A percentile compares a stretch with the other conserved stretches of the same genome.
Conservation (phyloP, 1,139 yeast genomes). For the Geotrichum klebahnii region DNA sequence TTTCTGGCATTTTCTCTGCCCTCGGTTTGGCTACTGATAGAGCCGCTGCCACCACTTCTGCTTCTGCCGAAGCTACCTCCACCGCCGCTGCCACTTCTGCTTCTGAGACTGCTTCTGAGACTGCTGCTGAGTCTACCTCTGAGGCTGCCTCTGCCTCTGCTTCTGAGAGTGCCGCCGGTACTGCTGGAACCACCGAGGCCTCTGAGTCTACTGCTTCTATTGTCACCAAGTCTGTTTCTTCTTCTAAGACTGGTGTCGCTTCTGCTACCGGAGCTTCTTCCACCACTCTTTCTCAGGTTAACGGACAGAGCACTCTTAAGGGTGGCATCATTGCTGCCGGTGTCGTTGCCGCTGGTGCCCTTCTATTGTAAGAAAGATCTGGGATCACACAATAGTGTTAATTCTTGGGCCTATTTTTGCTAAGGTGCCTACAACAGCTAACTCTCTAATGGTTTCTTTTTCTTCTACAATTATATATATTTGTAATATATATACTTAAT, state of each 20-base stretch:
- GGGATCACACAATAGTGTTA: no score
- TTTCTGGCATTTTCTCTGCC: not conserved
- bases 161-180: no score
- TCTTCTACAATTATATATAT: no score
- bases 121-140: conserved; percentile 5
- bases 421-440: no score
- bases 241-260: conserved; percentile 2
- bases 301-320: conserved; percentile 12
- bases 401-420: no score
- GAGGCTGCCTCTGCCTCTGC: not conserved
- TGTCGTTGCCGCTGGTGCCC: conserved; percentile 19
- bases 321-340: conserved; percentile 17
- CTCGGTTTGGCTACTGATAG: conserved; percentile 2
- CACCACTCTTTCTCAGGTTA: conserved; percentile 14
- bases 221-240: not conserved
- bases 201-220: conserved; percentile 6
- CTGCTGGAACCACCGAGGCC: not conserved
- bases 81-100: not conserved
- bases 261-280: not conserved
- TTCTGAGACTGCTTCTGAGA: not conserved
- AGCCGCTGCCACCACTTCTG: not conserved
- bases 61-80: not conserved
- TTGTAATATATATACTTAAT: no score
- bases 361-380: conserved; percentile 18
- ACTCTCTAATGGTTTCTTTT: no score